Conservation (phyloP, 2,329 filamentous ascomycete species). For the Aspergillus sp. region DNA sequence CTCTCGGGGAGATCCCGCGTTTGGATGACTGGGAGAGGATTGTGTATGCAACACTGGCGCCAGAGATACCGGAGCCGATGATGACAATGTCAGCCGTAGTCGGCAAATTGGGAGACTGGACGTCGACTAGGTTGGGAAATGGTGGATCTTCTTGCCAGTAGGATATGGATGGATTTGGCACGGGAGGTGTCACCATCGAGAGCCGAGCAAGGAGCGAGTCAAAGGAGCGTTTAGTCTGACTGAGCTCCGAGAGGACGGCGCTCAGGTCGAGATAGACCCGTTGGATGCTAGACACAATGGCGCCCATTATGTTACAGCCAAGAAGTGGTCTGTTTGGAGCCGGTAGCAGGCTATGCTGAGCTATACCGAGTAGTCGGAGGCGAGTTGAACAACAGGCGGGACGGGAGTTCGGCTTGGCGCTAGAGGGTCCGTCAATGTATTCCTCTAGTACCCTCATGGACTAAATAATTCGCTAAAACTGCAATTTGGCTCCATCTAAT, state of each 20-base stretch:
- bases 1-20: neutral
- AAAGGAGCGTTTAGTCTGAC: neutral
- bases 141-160: slow-evolving; percentile 20
- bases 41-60: slow-evolving; percentile 24
- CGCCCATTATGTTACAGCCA: slow-evolving; percentile 4
- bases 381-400: too few species aligned
- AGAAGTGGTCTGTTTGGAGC: too few species aligned
- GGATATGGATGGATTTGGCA: slow-evolving; percentile 9
- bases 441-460: too few species aligned
- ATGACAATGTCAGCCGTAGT: slow-evolving; percentile 22
- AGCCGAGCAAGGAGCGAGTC: slow-evolving; percentile 10
- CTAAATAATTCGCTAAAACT: too few species aligned
- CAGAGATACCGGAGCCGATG: slow-evolving; percentile 18
- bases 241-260: slow-evolving; percentile 2
- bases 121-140: slow-evolving; percentile 16
- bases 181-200: slow-evolving; percentile 3
- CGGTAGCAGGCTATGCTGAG: too few species aligned
- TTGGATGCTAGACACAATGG: neutral
- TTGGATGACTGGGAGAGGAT: slow-evolving; percentile 14
- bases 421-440: too few species aligned
- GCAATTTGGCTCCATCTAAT: too few species aligned
- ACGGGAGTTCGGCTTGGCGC: too few species aligned
- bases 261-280: slow-evolving; percentile 1
- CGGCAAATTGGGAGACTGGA: slow-evolving; percentile 16
- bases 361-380: too few species aligned